These are phyloP conservation scores for Pleurotus pulmonarius DNA, from an alignment of 768 basidiomycete genomes.

Conservation along the genomic window DNA sequence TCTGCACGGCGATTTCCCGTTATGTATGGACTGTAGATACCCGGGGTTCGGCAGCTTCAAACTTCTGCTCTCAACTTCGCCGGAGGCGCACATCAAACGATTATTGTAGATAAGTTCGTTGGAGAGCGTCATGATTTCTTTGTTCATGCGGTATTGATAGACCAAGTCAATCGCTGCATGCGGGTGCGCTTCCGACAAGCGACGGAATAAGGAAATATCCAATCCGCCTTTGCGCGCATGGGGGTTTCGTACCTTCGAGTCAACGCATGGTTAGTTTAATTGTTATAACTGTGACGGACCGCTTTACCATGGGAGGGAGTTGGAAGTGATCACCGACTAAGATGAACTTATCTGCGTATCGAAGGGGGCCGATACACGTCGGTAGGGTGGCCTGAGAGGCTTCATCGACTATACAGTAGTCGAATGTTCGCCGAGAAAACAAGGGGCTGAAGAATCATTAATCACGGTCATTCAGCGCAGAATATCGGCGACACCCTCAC, in stretches of 20 bases:
- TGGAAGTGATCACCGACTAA: constrained; percentile 98
- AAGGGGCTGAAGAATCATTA: constrained; percentile 52
- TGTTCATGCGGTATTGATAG: constrained; percentile 95
- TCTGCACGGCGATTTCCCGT: constrained; percentile 21
- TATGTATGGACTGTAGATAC: constrained; percentile 44
- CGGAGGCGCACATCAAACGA: constrained; percentile 75
- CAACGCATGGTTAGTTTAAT: constrained; percentile 2
- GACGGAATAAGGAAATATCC: constrained; percentile 86
- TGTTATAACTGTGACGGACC: not conserved
- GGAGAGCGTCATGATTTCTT: constrained; percentile 89
- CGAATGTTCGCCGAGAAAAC: constrained; percentile 82
- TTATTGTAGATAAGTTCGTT: constrained; percentile 84
- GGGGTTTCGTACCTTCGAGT: constrained; percentile 68
- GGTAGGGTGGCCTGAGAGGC: constrained; percentile 97
- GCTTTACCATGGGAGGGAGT: constrained; percentile 82
- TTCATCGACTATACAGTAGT: constrained; percentile 97
- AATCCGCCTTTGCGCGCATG: constrained; percentile 82
- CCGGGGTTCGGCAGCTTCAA: constrained; percentile 49
- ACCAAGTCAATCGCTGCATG: constrained; percentile 81
- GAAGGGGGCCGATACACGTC: constrained; percentile 89
- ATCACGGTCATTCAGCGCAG: constrained; percentile 28
- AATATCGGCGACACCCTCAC: constrained; percentile 42
- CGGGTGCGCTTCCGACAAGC: constrained; percentile 84
- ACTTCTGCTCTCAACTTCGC: constrained; percentile 56
- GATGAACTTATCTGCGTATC: constrained; percentile 86